Evolutionary conservation across 768 basidiomycete species (phyloP), one percentile per base, ranked within the genome.

Genomic region (Amanita jacksonii): DNA sequence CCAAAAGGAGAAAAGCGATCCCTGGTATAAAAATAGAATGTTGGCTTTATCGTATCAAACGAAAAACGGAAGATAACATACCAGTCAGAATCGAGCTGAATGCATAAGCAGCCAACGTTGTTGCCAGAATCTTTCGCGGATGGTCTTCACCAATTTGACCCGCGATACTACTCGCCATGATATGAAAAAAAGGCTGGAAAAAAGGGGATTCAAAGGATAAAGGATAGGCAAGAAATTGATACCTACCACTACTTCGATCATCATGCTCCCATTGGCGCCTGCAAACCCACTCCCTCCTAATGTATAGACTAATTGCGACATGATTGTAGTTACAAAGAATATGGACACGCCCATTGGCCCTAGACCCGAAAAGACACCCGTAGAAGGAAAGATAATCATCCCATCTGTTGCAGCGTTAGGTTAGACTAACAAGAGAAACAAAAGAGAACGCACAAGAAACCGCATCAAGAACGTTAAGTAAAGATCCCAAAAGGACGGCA

Each of bases 241-340:
- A 74, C 82, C 34, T 58, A 90, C 86, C 52, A 97, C 92, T 8
- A 93, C 89, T 63, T 98, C 94, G 49, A 99, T 97, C 91, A 97
- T 96, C 91, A 93, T 91, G 50, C 86, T 90, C 5, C 87, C 89
- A 62, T 90, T 92, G 1, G 84, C 90, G 39, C 87, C 88, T 7
- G 79, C 79, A 59, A 99, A 96, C 18, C 80, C 81, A 52, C 85
- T 91, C 3, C 87, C 94, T 4, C 91, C 93, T 7, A 81, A 61
- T 1, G 85, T 82, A 60, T 89, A 97, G 0, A 84, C 75, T 18
- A 96, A 63, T 57, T 97, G 94, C 0, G 91, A 69, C 27, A 94
- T 58, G 40, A 90, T 66, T 20, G 88, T 76, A 71, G 86, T 79
- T 15, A 91, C 73, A 60, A 93, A 94, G 62, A 94, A 94, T 84